Conservation (phyloP, 179 eudicot species). For the Spinacia oleracea region DNA sequence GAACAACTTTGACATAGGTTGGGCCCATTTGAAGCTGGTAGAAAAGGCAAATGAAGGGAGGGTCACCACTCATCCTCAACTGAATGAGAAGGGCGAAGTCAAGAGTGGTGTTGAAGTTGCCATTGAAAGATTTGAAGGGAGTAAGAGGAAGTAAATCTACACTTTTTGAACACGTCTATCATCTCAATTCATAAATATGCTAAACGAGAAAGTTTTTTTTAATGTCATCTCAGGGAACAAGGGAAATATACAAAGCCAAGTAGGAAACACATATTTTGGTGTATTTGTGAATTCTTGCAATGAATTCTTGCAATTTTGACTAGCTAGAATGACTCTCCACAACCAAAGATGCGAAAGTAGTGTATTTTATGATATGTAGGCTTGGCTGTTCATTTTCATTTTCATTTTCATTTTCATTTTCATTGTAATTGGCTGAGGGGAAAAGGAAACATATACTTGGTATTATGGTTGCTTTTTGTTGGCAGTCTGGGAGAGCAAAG, state of each 20-base stretch:
- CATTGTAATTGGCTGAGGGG: neutral
- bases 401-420: no score
- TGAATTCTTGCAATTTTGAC: neutral
- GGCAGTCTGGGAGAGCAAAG: neutral
- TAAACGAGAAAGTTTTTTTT: neutral
- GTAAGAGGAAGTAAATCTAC: slow-evolving; percentile 38
- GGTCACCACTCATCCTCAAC: slow-evolving; percentile 22
- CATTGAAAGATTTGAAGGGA: slow-evolving; percentile 64
- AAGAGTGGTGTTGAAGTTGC: slow-evolving; percentile 63
- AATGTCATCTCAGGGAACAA: neutral
- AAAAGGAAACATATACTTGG: neutral
- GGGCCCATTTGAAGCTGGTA: slow-evolving; percentile 90
- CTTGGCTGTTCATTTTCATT: neutral
- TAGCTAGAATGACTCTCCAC: neutral
- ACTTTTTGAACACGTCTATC: neutral
- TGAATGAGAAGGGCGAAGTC: slow-evolving; percentile 33
- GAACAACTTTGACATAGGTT: slow-evolving; percentile 47
- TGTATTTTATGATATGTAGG: neutral
- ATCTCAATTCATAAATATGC: neutral
- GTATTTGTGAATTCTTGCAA: slow-evolving; percentile 6
- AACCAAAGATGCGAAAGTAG: neutral
- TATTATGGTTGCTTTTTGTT: neutral
- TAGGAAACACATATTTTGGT: neutral
- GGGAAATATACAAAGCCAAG: neutral
- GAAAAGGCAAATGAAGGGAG: slow-evolving; percentile 78